Conservation (phyloP, 768 basidiomycete species). For the Lentinula guzmanii region DNA sequence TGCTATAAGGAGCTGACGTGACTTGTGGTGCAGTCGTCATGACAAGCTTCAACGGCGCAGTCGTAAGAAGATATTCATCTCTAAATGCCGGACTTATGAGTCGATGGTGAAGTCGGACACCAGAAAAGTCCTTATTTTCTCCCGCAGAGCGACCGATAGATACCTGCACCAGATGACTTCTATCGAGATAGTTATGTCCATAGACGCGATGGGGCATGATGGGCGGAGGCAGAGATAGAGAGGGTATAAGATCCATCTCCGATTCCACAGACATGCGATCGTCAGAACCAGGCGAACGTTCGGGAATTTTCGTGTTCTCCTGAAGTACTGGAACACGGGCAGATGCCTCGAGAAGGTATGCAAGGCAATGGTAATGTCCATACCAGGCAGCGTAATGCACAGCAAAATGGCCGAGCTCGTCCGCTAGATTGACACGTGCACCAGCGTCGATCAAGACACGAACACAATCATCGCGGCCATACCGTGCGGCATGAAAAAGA, state of each 20-base stretch:
- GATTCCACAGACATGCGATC: slow-evolving; percentile 36
- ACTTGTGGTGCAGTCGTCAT: slow-evolving; percentile 86
- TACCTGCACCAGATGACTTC: slow-evolving; percentile 78
- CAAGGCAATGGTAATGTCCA: slow-evolving; percentile 70
- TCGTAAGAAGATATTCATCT: slow-evolving; percentile 61
- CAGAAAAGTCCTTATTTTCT: slow-evolving; percentile 25
- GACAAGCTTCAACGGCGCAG: slow-evolving; percentile 88
- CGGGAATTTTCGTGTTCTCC: slow-evolving; percentile 16
- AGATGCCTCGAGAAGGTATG: slow-evolving; percentile 47
- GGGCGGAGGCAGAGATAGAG: slow-evolving; percentile 91
- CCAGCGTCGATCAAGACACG: slow-evolving; percentile 75
- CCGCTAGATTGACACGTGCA: slow-evolving; percentile 64
- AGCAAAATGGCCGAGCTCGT: slow-evolving; percentile 81
- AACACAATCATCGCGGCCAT: slow-evolving; percentile 74
- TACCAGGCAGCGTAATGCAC: slow-evolving; percentile 98
- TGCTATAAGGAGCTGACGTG: slow-evolving; percentile 83
- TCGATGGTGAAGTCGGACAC: slow-evolving; percentile 68
- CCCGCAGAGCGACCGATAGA: slow-evolving; percentile 67
- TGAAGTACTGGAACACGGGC: slow-evolving; percentile 21
- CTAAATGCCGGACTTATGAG: slow-evolving; percentile 64
- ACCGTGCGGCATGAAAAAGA: slow-evolving; percentile 88
- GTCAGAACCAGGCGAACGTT: slow-evolving; percentile 36
- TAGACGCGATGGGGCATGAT: slow-evolving; percentile 98
- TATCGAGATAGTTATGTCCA: slow-evolving; percentile 93
- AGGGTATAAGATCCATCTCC: slow-evolving; percentile 90